Evolutionary conservation across 495 filamentous ascomycete species (phyloP).

Genomic region (Tuber calosporum): DNA sequence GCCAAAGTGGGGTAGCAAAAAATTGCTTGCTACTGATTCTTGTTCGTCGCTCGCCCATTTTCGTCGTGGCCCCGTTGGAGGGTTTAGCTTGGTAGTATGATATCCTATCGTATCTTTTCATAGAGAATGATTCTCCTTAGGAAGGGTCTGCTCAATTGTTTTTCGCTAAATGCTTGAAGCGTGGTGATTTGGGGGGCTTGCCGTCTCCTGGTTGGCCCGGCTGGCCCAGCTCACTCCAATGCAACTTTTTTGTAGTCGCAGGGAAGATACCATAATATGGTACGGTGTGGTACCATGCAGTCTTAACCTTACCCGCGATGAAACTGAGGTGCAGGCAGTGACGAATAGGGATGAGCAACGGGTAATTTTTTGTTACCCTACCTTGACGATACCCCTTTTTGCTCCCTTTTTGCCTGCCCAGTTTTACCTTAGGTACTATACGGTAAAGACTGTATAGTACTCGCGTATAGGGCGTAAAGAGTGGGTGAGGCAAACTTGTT

Average conservation of each 20-base stretch:
- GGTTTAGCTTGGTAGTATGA: no score
- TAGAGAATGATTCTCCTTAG: no score
- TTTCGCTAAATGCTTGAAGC: no score
- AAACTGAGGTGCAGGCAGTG: background rate
- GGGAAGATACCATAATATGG: accelerated
- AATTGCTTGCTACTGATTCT: no score
- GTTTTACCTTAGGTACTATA: no score
- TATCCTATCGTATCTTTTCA: no score
- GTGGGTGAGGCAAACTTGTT: no score
- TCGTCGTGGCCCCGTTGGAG: no score
- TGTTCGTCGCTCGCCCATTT: no score
- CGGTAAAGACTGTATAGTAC: background rate
- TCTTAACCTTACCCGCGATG: background rate
- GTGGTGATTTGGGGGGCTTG: background rate
- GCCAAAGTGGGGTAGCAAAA: no score
- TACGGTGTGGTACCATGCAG: background rate
- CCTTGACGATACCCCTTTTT: background rate
- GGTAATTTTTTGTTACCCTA: background rate
- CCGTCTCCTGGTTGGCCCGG: background rate
- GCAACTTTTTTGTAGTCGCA: background rate
- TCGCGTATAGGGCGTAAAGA: background rate
- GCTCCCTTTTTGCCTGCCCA: background rate
- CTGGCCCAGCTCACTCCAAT: background rate
- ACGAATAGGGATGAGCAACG: background rate
- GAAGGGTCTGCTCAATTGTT: no score